Evolutionary conservation across 139 green algal species (phyloP).

Genomic region (Raphidocelis subcapitata): DNA sequence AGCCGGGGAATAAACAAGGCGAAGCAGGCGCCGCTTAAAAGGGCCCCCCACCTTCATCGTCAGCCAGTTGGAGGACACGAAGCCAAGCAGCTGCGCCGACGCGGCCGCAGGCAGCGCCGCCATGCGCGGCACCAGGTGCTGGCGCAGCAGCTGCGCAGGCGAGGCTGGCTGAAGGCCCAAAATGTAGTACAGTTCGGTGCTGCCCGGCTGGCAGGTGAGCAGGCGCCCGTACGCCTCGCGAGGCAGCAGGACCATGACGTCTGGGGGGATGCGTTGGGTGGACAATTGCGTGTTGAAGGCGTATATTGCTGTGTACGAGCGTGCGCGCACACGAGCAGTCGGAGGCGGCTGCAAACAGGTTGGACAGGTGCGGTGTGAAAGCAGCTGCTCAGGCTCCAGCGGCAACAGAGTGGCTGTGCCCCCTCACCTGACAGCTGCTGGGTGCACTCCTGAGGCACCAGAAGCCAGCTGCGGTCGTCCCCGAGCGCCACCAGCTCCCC

Average conservation of each 20-base stretch:
- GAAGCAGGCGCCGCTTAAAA: too few relatives aligned
- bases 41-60: not conserved
- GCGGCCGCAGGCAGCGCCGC: conserved; percentile 8
- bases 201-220: conserved; percentile 20
- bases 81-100: conserved; percentile 28
- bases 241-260: not conserved
- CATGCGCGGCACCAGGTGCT: conserved; percentile 36
- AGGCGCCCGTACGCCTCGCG: not conserved
- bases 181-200: conserved; percentile 29
- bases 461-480: conserved; percentile 1
- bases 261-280: too few relatives aligned
- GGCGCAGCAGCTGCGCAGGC: conserved; percentile 11
- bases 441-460: not conserved
- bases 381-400: too few relatives aligned
- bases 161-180: conserved; percentile 30
- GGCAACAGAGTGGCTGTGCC: too few relatives aligned
- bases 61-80: conserved; percentile 17
- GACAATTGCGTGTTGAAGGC: too few relatives aligned
- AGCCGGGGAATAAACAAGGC: too few relatives aligned
- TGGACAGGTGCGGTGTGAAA: too few relatives aligned
- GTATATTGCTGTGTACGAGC: too few relatives aligned
- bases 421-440: conserved; percentile 5
- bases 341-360: too few relatives aligned
- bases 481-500: conserved; percentile 11
- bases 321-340: too few relatives aligned